Percentiles rank a stretch among this genome's conserved stretches.
Evolutionary conservation across 2,329 filamentous ascomycete species (phyloP).

Genomic region (Monosporascus sp.): DNA sequence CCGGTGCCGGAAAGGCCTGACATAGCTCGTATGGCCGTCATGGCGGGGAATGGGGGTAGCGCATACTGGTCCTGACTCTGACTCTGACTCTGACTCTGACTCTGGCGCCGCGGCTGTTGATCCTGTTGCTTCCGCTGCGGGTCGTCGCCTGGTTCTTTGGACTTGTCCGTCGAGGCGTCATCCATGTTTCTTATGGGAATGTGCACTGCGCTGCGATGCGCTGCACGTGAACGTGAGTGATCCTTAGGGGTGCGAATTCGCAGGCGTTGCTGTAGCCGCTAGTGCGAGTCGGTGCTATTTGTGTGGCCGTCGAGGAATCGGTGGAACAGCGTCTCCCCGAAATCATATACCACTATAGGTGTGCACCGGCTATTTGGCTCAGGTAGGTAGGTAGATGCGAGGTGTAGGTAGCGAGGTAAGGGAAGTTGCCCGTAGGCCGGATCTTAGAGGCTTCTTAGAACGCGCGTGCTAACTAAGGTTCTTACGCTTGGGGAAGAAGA

Average conservation of each 20-base stretch:
- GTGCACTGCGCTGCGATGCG: neutral
- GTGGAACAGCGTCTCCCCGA: neutral
- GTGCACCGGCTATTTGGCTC: neutral
- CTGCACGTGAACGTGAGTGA: too few relatives aligned
- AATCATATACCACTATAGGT: neutral
- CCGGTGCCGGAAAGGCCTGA: neutral
- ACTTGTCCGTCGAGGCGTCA: constrained; percentile 15
- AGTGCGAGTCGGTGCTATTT: neutral
- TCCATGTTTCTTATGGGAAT: constrained; percentile 16
- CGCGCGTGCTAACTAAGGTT: neutral
- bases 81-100: neutral
- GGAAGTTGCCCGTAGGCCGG: neutral
- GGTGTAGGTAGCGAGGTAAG: neutral
- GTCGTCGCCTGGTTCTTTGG: constrained; percentile 15
- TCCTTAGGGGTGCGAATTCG: neutral
- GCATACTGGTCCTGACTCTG: neutral
- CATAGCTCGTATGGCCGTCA: constrained; percentile 5
- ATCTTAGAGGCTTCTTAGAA: neutral
- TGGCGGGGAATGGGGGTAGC: constrained; percentile 8
- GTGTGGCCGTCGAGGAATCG: neutral
- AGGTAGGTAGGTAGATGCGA: neutral
- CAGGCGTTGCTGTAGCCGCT: neutral
- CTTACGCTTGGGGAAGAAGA: too few relatives aligned
- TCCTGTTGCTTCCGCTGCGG: constrained; percentile 13
- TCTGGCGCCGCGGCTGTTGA: constrained; percentile 2